Conservation (phyloP, 1,284 basidiomycete species). For the Coniferiporia sulphurascens region DNA sequence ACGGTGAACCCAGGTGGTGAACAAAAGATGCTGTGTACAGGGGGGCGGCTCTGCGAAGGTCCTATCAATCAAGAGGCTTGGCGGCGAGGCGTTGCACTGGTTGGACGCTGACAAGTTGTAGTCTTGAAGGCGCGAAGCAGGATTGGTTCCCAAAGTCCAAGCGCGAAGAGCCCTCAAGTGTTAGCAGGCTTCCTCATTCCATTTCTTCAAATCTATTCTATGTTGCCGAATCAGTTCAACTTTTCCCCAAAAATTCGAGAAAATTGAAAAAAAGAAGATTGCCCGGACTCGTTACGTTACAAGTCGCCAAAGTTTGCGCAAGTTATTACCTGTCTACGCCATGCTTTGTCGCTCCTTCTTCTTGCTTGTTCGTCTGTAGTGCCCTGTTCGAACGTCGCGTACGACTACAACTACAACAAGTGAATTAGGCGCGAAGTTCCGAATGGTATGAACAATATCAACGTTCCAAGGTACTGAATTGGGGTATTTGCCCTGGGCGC, state of each 20-base stretch:
- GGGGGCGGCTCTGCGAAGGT: not conserved
- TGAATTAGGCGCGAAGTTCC: not conserved
- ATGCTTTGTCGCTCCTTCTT: slow-evolving; percentile 33
- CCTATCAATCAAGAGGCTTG: slow-evolving; percentile 8
- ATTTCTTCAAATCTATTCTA: slow-evolving; percentile 20
- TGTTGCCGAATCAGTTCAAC: slow-evolving; percentile 4
- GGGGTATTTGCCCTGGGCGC: not conserved
- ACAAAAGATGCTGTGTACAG: not conserved
- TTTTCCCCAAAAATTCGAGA: not conserved
- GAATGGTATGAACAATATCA: slow-evolving; percentile 6
- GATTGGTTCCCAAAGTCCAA: slow-evolving; percentile 21
- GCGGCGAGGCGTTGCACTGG: not conserved
- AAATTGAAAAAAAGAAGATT: slow-evolving; percentile 18
- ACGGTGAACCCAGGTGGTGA: slow-evolving; percentile 43
- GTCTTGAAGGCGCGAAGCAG: not conserved
- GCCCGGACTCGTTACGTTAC: slow-evolving; percentile 12
- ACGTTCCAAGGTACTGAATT: not conserved
- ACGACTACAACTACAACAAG: not conserved
- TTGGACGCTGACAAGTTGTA: not conserved
- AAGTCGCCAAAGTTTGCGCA: slow-evolving; percentile 24
- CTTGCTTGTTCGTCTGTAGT: slow-evolving; percentile 42
- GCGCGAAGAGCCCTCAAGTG: slow-evolving; percentile 22
- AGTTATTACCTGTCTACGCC: slow-evolving; percentile 35
- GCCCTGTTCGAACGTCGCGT: slow-evolving; percentile 26
- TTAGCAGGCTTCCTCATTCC: slow-evolving; percentile 29